A percentile compares a stretch with the other conserved stretches of the same genome.
phyloP scores from a whole-genome alignment of 495 filamentous ascomycete genomes.

The Penicillium argentinense region DNA sequence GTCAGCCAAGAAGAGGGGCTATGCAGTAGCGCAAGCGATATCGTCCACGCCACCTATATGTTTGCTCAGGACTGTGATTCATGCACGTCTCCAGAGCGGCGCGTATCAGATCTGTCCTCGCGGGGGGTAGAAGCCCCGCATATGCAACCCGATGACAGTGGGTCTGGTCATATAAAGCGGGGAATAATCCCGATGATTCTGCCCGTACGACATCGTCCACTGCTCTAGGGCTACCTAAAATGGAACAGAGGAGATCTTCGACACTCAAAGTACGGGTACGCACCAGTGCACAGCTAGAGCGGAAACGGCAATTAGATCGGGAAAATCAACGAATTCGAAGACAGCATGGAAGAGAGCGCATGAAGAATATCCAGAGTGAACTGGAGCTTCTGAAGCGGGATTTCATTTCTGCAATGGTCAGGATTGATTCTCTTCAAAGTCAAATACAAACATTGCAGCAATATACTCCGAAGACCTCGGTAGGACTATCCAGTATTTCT shows the following conservation, averaged over 20 bases:
- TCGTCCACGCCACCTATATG: not conserved
- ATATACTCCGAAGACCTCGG: no score
- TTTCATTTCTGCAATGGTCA: not conserved
- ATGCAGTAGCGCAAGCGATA: no score
- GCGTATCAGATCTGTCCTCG: no score
- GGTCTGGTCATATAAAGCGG: not conserved
- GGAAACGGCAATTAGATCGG: not conserved
- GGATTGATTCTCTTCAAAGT: not conserved
- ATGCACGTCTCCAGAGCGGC: no score
- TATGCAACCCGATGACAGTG: not conserved
- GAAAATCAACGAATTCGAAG: not conserved
- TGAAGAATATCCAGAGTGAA: not conserved
- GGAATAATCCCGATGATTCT: not conserved
- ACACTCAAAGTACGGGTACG: not conserved
- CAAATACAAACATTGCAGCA: no score
- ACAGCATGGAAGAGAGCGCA: not conserved
- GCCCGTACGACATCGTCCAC: not conserved
- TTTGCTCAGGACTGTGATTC: no score
- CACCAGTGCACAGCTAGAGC: not conserved
- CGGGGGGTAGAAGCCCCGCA: not conserved
- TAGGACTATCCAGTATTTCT: no score
- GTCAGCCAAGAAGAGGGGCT: not conserved
- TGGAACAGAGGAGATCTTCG: not conserved
- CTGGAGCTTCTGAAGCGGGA: not conserved
- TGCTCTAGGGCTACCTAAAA: not conserved